Evolutionary conservation across 2,329 filamentous ascomycete genomes (phyloP), one percentile per base, ranked within the genome.

Genomic region (Periconia sp.): DNA sequence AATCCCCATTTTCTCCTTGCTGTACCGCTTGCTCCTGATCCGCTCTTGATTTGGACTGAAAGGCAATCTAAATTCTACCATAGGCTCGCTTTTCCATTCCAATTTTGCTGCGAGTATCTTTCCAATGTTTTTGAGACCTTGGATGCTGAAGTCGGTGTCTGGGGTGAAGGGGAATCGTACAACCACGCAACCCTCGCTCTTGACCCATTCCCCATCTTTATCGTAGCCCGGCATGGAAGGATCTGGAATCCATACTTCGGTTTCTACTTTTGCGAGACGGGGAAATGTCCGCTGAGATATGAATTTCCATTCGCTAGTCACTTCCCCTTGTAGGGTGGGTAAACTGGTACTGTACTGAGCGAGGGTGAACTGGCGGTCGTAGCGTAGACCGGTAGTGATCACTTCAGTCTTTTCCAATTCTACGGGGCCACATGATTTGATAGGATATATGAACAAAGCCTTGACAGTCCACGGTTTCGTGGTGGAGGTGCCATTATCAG

Each of bases 341-440:
- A 70, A 63, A 33, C 71, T 71, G 5, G 73, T 73, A 35, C 77
- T 70, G 41, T 79, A 71, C 71, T 92, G 88, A 1, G 89, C 91
- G 69, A 97, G 90, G 45, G 85, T 88, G 77, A 92, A 96, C 61
- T 93, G 83, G 6, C 91, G 85, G 74, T 97, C 92, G 72, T 88
- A 89, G 69, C 88, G 83, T 52, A 96, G 50, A 1, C 92, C 91
- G 2, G 84, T 84, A 6, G 84, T 77, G 44, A 90, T 74, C 15
- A 94, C 81, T 50, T 84, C 82, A 55, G 83, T 84, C 56, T 81
- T 76, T 48, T 82, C 76, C 45, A 96, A 74, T 74, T 94, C 90
- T 50, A 96, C 85, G 27, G 88, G 89, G 52, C 78, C 79, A 71
- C 91, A 96, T 52, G 89, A 91, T 76, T 95, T 93, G 71, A 96